These are phyloP conservation scores for Quercus robur DNA, from an alignment of 306 rosid genomes.

Conservation along the genomic window DNA sequence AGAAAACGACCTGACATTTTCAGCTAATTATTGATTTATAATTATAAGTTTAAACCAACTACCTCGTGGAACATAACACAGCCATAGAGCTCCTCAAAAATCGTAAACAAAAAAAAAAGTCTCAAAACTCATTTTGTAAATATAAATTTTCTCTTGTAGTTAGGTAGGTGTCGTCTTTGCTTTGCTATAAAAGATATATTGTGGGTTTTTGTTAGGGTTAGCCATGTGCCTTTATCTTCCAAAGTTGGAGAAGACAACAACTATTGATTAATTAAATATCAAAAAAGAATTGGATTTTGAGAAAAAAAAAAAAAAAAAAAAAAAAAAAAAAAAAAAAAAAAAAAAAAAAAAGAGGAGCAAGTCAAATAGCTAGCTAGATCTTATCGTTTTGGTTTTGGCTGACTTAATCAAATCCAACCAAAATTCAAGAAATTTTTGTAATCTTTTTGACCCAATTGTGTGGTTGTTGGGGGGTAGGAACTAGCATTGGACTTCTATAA, in stretches of 20 bases:
- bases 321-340: neutral
- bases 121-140: neutral
- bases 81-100: neutral
- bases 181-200: too few species aligned
- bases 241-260: neutral
- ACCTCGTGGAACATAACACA: slow-evolving; percentile 37
- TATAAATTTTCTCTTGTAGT: neutral
- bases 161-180: too few species aligned
- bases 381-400: neutral
- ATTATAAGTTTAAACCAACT: slow-evolving; percentile 1
- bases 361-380: neutral
- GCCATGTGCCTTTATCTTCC: too few species aligned
- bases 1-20: neutral
- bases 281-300: neutral
- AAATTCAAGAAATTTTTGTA: neutral
- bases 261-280: neutral
- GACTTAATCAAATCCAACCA: slow-evolving; percentile 12
- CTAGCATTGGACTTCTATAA: neutral
- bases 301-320: neutral
- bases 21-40: neutral
- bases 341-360: neutral
- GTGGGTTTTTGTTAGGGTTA: too few species aligned
- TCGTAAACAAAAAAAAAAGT: neutral
- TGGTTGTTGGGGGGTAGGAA: slow-evolving; percentile 3
- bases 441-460: neutral